Evolutionary conservation across 2,329 filamentous ascomycete genomes (phyloP).

Genomic region (Colletotrichum costaricense): DNA sequence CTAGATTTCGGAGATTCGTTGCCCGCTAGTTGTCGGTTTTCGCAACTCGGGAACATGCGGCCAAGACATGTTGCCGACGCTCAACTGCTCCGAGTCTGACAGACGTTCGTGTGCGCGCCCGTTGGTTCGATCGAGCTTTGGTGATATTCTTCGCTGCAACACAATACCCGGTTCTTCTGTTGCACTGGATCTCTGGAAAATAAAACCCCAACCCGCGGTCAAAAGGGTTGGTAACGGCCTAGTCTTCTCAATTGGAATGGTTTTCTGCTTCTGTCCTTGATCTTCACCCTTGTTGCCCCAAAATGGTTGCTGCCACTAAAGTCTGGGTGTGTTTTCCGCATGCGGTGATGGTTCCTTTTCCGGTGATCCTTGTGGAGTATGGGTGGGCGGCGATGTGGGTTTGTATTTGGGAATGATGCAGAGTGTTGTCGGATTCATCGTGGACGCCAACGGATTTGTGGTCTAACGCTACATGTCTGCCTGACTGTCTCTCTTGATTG

Average conservation of each 20-base stretch:
- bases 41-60: conserved; percentile 27
- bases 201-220: conserved; percentile 34
- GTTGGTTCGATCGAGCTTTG: conserved; percentile 39
- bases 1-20: conserved; percentile 37
- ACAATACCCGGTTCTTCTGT: conserved; percentile 39
- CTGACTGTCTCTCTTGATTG: conserved; percentile 12
- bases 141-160: conserved; percentile 38
- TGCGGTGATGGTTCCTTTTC: conserved; percentile 13
- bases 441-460: conserved; percentile 17
- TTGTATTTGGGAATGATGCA: background rate
- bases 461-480: conserved; percentile 27
- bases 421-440: conserved; percentile 9
- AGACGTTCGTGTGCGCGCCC: conserved; percentile 37
- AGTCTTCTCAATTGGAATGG: conserved; percentile 34
- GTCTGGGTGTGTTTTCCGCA: conserved; percentile 3
- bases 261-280: conserved; percentile 36
- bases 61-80: conserved; percentile 33
- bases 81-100: conserved; percentile 35
- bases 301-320: background rate
- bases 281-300: conserved; percentile 12
- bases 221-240: conserved; percentile 34
- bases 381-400: background rate
- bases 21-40: conserved; percentile 32
- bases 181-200: conserved; percentile 38
- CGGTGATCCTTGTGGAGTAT: background rate